A percentile compares a stretch with the other conserved stretches of the same genome.
phyloP scores from a whole-genome alignment of 495 filamentous ascomycete genomes.

The Emericellopsis terricola region DNA sequence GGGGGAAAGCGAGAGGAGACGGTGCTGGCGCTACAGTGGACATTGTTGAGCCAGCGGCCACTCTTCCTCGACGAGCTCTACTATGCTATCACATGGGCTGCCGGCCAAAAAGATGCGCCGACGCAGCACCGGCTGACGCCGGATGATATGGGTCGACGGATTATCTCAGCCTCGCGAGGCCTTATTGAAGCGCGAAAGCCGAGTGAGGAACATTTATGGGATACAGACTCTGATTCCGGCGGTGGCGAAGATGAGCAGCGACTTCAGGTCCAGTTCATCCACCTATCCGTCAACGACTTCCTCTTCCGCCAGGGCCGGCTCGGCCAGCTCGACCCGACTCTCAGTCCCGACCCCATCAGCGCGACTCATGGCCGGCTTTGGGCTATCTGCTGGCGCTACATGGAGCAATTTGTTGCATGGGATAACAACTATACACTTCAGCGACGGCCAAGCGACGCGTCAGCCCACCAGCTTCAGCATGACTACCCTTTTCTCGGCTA shows the following conservation, averaged over 20 bases:
- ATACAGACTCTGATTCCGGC: too few relatives aligned
- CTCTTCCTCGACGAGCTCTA: constrained; percentile 5
- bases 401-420: too few relatives aligned
- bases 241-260: too few relatives aligned
- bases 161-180: constrained; percentile 5
- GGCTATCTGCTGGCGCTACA: not conserved
- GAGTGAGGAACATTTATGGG: not conserved
- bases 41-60: constrained; percentile 2
- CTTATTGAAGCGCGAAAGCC: constrained; percentile 4
- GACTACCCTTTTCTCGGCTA: too few relatives aligned
- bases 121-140: not conserved
- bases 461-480: too few relatives aligned
- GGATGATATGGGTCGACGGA: constrained; percentile 6
- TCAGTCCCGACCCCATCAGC: constrained; percentile 1
- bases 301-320: constrained; percentile 4
- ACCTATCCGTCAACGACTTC: constrained; percentile 7
- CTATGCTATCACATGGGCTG: not conserved
- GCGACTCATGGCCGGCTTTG: constrained; percentile 3
- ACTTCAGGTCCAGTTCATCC: constrained; percentile 12
- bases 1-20: constrained; percentile 2
- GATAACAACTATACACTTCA: too few relatives aligned
- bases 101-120: not conserved
- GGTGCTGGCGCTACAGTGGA: constrained; percentile 5
- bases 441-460: too few relatives aligned
- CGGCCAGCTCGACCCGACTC: constrained; percentile 4